Conservation (phyloP, 1,284 basidiomycete species). For the Ceratobasidium sp. region DNA sequence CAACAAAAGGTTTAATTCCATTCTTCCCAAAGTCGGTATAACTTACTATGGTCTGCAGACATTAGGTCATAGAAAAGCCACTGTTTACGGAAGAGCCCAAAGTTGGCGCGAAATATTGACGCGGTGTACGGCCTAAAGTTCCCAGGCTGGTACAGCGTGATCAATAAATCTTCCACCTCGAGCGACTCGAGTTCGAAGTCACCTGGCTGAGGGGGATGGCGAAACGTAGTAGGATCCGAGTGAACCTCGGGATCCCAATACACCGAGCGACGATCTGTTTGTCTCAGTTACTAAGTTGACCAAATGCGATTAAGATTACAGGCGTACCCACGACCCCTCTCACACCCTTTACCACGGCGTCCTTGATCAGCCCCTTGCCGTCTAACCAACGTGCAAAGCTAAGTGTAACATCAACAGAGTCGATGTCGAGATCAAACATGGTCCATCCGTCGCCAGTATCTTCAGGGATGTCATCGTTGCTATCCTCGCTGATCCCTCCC, state of each 20-base stretch:
- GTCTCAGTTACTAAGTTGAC: slow-evolving; percentile 14
- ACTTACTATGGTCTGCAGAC: slow-evolving; percentile 78
- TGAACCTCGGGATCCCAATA: slow-evolving; percentile 84
- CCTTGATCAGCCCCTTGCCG: slow-evolving; percentile 91
- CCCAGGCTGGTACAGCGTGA: slow-evolving; percentile 95
- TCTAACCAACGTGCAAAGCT: slow-evolving; percentile 94
- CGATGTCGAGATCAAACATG: slow-evolving; percentile 91
- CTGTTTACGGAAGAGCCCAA: slow-evolving; percentile 86
- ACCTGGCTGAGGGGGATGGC: slow-evolving; percentile 76
- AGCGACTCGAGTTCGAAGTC: slow-evolving; percentile 95
- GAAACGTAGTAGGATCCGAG: slow-evolving; percentile 81
- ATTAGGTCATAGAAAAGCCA: slow-evolving; percentile 97
- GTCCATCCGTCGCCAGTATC: slow-evolving; percentile 61
- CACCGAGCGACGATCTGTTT: slow-evolving; percentile 88
- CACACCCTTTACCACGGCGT: slow-evolving; percentile 93
- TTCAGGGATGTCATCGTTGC: slow-evolving; percentile 58
- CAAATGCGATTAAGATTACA: neutral
- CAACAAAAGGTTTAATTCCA: neutral
- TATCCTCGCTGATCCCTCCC: neutral
- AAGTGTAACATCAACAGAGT: slow-evolving; percentile 96
- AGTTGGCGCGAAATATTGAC: slow-evolving; percentile 94
- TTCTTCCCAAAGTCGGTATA: neutral
- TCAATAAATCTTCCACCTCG: slow-evolving; percentile 89
- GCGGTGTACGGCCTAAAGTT: slow-evolving; percentile 94
- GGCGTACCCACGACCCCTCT: slow-evolving; percentile 87